Evolutionary conservation across 768 basidiomycete genomes (phyloP).

Genomic region (Gloeophyllum trabeum): DNA sequence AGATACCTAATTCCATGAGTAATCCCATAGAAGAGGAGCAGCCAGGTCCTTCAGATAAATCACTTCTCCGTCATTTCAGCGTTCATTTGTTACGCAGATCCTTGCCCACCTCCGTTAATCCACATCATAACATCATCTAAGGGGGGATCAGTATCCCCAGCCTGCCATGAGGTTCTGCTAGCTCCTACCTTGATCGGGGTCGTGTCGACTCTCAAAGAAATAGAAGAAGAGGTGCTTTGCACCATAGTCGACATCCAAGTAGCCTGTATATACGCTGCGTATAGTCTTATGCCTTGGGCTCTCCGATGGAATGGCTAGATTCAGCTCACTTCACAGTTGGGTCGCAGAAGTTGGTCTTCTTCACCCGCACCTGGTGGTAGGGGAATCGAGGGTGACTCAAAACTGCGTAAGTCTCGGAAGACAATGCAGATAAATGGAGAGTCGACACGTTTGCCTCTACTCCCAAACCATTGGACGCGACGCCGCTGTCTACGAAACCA

Average conservation of each 20-base stretch:
- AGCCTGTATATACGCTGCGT: constrained; percentile 32
- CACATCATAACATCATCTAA: constrained; percentile 60
- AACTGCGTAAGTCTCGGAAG: constrained; percentile 11
- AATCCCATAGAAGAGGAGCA: constrained; percentile 42
- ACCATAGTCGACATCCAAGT: constrained; percentile 36
- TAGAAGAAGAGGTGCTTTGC: constrained; percentile 44
- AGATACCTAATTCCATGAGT: constrained; percentile 44
- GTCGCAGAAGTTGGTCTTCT: constrained; percentile 52
- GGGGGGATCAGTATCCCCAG: neutral
- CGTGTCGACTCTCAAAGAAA: constrained; percentile 46
- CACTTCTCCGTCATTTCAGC: no score
- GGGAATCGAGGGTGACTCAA: constrained; percentile 36
- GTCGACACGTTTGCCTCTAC: constrained; percentile 2
- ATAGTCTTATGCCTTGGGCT: neutral
- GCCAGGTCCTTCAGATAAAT: constrained; percentile 44
- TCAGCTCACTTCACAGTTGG: constrained; percentile 42
- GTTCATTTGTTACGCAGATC: no score
- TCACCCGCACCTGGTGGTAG: constrained; percentile 41
- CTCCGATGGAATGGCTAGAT: neutral
- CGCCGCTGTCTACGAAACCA: no score
- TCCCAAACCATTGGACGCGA: no score
- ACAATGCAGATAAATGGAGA: constrained; percentile 15
- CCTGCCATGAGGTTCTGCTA: neutral
- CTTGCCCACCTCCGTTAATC: constrained; percentile 47
- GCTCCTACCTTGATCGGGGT: constrained; percentile 25